Evolutionary conservation across 2,329 filamentous ascomycete species (phyloP), one percentile per base, ranked within the genome.

Genomic region (Calonectria crousiana): DNA sequence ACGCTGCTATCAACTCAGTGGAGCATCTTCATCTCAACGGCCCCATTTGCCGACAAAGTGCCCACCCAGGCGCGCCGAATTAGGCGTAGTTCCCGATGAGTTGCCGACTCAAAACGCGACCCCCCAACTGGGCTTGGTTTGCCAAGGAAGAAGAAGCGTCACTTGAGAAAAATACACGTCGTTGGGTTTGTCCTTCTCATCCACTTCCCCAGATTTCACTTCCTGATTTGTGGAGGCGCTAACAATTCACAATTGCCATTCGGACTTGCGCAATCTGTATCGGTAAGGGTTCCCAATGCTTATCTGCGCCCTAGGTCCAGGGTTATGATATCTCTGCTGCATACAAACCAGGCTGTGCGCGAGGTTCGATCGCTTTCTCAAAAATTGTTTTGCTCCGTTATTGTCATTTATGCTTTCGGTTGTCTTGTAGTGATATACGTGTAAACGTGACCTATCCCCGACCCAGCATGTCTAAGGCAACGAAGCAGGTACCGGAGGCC

Each of bases 391-490:
- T 38, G 4, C 14, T 26, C 14, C 18, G 4, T 10, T 5, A 1
- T 18, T 38, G 3, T 5, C 0, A 4, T 26, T 26, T 36, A 23
- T 36, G 30, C 30, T n/a, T 56, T 34, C 4, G 9, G 2, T 9
- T 34, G n/a, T 36, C 32, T 13, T 8, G 8, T 26, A 1, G 9
- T 36, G 10, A 32, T 11, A 60, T 26, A 23, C 5, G 34, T 6
- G 3, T 9, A n/a, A 26, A 60, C 11, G 14, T 10, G 3, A 23
- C 14, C 23, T 2, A 30, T 18, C 14, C 16, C 6, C 2, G 4
- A n/a, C 1, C 26, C 60, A 74, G 76, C 53, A 78, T 53, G 11
- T 73, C 53, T 4, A 64, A 73, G 13, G 74, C 79, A 56, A 78
- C 74, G 34, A 75, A 67, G 13, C 67, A 75, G 2, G 71, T 4